Base-by-base conservation (phyloP, 2,329 filamentous ascomycete species). In the Ophiobolus disseminans region DNA sequence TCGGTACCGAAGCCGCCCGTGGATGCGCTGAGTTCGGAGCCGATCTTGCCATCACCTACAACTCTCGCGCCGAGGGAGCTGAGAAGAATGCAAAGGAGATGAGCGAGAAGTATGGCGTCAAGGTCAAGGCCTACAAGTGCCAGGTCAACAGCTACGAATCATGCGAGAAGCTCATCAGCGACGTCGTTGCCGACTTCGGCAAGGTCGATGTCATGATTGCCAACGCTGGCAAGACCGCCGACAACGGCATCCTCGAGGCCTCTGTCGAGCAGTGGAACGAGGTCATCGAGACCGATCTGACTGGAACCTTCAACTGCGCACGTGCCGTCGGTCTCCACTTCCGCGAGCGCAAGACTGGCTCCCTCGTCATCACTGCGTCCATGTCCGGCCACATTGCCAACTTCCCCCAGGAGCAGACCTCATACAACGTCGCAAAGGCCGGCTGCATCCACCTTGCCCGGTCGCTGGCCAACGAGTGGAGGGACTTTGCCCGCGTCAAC, bases 321-420 rank as follows among this genome's bases (percentile, higher is more conserved):
- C 90, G 93, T 78, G 90, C 90, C 16, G 89, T 90, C n/a, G 92
- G 91, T 25, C 82, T 86, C 45, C 88, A 94, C 75, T 87, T 87
- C 81, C 85, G 85, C 74, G 76, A 86, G 75, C 80, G 82, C 53
- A 82, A 83, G 61, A 85, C 77, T 37, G 86, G 86, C 40, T 83
- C 80, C 53, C 81, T 88, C 69, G 78, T 88, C 73, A 84, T 87
- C 70, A 88, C 86, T 30, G 79, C 85, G n/a, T 83, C 80, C 61
- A 88, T 93, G 89, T 90, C 87, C 40, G 90, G 89, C 58, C 84
- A 85, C 76, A 85, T 93, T 57, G 89, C 91, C 81, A 93, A 93
- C 83, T 91, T 86, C 78, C 89, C 85, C 21, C 85, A 87, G 72
- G 84, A 87, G 73, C 85, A 88, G 66, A 68, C 67, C 50, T 69